Percentiles rank a stretch among this genome's conserved stretches.
Conservation (phyloP, 1,284 basidiomycete genomes). For the Papiliotrema laurentii region DNA sequence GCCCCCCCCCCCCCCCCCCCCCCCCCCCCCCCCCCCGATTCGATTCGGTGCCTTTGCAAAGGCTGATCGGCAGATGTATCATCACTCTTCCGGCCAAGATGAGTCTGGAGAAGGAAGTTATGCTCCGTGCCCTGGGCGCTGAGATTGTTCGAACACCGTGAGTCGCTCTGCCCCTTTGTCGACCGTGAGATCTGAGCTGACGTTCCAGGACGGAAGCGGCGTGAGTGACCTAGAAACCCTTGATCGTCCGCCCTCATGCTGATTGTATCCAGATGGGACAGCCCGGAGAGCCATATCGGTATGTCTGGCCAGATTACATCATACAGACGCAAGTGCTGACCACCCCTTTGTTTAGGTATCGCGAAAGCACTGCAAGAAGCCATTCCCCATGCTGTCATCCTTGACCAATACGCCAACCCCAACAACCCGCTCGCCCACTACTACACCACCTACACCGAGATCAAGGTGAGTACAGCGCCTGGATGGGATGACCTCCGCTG, state of each 20-base stretch:
- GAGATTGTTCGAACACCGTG: conserved; percentile 94
- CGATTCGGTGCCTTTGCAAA: too few species aligned
- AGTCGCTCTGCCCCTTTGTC: conserved; percentile 26
- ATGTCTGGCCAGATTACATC: conserved; percentile 38
- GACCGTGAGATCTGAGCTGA: neutral
- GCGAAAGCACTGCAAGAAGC: conserved; percentile 70
- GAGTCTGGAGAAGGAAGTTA: conserved; percentile 92
- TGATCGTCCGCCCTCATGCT: neutral
- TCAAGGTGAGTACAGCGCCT: conserved; percentile 54
- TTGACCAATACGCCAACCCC: conserved; percentile 74
- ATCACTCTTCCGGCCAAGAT: conserved; percentile 97
- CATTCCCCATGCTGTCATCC: conserved; percentile 80
- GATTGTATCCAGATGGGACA: conserved; percentile 41
- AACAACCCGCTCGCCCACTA: conserved; percentile 89
- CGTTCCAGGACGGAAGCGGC: conserved; percentile 43
- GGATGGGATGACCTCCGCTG: neutral
- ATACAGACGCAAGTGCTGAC: neutral
- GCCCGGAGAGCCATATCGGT: conserved; percentile 84
- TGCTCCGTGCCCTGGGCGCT: conserved; percentile 84
- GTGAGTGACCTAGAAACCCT: conserved; percentile 15
- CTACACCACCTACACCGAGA: conserved; percentile 79
- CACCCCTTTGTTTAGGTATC: conserved; percentile 58
- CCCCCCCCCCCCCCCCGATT: too few species aligned
- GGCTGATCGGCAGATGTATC: conserved; percentile 53
- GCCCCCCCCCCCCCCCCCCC: too few species aligned